Conservation (phyloP, 78 protist genomes). For the Pigoraptor vietnamica region DNA sequence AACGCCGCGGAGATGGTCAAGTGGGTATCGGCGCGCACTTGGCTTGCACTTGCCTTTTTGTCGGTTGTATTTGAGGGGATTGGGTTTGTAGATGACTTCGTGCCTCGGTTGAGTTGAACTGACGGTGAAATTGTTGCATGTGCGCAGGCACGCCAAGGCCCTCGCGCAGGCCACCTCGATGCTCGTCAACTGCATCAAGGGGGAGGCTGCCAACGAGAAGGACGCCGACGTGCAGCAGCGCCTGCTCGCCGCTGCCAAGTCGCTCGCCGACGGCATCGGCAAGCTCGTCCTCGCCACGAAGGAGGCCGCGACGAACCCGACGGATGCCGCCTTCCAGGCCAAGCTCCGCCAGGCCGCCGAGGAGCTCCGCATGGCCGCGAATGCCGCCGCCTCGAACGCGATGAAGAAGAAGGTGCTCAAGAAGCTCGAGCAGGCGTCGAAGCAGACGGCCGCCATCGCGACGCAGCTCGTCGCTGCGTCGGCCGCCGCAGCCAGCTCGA, state of each 20-base stretch:
- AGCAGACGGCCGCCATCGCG: background rate
- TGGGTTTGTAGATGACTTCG: too few relatives aligned
- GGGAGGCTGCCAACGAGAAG: background rate
- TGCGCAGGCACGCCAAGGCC: constrained; percentile 4
- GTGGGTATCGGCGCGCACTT: background rate
- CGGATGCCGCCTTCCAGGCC: background rate
- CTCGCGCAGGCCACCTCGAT: constrained; percentile 16
- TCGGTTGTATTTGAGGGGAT: too few relatives aligned
- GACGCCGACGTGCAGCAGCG: background rate
- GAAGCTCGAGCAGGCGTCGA: constrained; percentile 10
- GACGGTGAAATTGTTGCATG: background rate
- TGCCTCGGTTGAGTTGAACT: background rate
- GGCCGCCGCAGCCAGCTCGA: background rate
- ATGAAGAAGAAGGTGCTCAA: background rate
- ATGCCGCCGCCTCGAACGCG: background rate
- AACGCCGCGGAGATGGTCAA: background rate
- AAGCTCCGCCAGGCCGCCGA: background rate
- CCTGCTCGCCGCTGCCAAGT: background rate
- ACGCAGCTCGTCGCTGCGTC: constrained; percentile 30
- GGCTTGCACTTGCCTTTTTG: background rate
- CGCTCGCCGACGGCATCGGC: background rate
- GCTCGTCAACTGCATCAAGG: constrained; percentile 2
- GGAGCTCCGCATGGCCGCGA: background rate
- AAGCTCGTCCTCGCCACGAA: background rate
- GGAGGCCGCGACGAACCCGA: constrained; percentile 15